Evolutionary conservation across 139 green algal genomes (phyloP), one percentile per base, ranked within the genome.

Genomic region (Medakamo hakoo): DNA sequence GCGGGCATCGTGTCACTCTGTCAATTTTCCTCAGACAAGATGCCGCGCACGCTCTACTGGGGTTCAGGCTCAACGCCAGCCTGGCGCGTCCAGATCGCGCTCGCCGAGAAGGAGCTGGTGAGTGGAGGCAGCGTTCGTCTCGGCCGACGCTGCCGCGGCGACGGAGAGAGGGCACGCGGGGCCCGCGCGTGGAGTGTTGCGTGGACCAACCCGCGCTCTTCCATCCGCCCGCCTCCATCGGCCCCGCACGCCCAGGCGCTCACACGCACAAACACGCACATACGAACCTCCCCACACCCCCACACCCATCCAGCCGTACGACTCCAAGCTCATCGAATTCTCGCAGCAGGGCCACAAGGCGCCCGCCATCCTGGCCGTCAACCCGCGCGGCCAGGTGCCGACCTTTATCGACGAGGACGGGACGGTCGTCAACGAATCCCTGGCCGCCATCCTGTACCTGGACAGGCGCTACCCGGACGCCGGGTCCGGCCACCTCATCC

Each of bases 381-480:
- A 79, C 55, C 73, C 73, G 14, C 55, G 73, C 22, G 73, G 73
- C 26, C 73, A 79, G 55, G 61, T 79, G 30, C 73, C 73, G 4
- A 67, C 60, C 9, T 56, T 79, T 19, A 68, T 72, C 48, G 73
- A 79, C 49, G 69, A 63, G 22, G 60, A 72, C 29, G 48, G 40
- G 9, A 52, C 59, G 5, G 57, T 79, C 9, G 64, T 79, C 14
- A 72, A 60, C 63, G 73, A 79, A 40, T 72, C 62, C 27, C 18
- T 68, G 31, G 73, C 65, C n/a, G 48, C 67, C 23, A 24, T 76
- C n/a, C 58, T 67, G 14, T 79, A 79, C 32, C 23, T 79, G 27
- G 68, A 79, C 26, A 31, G 62, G 20, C 55, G 40, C 3, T 79
- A 79, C 55, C 65, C 68, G 19, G 57, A 73, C 4, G 40, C 40